Evolutionary conservation across 208 protist species (phyloP).

Genomic region (Hexamita inflata): DNA sequence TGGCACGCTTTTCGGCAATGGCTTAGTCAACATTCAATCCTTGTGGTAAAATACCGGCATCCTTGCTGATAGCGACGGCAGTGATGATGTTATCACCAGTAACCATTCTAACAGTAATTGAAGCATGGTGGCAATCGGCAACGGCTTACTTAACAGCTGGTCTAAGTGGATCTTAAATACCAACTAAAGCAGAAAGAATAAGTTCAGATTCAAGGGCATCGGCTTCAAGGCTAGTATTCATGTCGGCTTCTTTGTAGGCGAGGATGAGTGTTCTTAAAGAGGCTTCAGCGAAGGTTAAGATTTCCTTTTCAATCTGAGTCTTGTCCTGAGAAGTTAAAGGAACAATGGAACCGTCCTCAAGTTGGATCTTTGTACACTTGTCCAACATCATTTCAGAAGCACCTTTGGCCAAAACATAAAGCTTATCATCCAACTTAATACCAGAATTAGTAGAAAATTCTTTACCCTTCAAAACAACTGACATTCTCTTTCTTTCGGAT

Average conservation of each 20-base stretch:
- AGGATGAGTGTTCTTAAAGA: slow-evolving; percentile 31
- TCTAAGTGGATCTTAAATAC: slow-evolving; percentile 33
- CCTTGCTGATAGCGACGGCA: slow-evolving; percentile 54
- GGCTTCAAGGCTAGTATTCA: neutral
- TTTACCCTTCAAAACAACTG: neutral
- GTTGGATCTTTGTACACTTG: slow-evolving; percentile 52
- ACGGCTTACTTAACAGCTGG: slow-evolving; percentile 7
- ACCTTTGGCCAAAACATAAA: slow-evolving; percentile 60
- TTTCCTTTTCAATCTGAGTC: neutral
- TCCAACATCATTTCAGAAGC: slow-evolving; percentile 65
- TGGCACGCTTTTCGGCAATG: neutral
- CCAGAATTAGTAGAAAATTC: neutral
- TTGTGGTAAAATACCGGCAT: slow-evolving; percentile 52
- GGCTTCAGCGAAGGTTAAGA: neutral
- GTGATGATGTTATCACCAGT: slow-evolving; percentile 64
- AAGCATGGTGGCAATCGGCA: slow-evolving; percentile 45
- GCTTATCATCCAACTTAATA: neutral
- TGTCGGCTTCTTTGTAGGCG: neutral
- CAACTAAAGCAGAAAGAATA: slow-evolving; percentile 16
- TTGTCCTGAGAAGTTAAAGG: neutral
- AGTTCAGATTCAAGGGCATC: slow-evolving; percentile 21
- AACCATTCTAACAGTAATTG: slow-evolving; percentile 71
- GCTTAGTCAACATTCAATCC: slow-evolving; percentile 70
- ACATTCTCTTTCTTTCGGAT: slow-evolving; percentile 54
- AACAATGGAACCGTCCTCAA: slow-evolving; percentile 32